Base-by-base conservation (phyloP, 1,284 basidiomycete genomes). In the Fomitopsis pinicola region DNA sequence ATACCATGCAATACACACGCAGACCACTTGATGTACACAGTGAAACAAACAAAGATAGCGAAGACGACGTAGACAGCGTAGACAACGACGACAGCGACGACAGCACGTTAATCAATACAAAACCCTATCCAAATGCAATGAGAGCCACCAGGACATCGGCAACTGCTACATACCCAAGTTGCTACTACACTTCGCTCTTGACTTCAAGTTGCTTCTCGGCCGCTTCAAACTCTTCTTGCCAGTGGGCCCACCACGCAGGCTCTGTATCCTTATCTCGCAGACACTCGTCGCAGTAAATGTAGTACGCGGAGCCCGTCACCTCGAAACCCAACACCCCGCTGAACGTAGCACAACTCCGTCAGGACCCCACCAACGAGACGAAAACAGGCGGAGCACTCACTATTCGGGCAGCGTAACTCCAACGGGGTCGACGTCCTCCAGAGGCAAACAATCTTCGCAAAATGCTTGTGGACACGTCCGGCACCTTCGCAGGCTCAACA, bases 381-480 rank as follows among this genome's bases (percentile, higher is more conserved):
- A 35, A 42, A n/a, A 14, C 8, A 12, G 26, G 17, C 33, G 42
- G 17, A 46, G 1, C 19, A 77, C 81, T 58, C 65, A 84, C 83
- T 85, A 82, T 70, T 86, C 84, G 9, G 85, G 85, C 14, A 87
- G 64, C 3, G 71, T 70, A 5, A 84, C 82, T 2, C 85, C 85
- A 38, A 87, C 70, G 12, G 79, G 75, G 30, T 80, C 77, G 38
- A 83, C 73, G 6, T 82, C 78, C 12, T 78, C 80, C 7, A 71
- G 65, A 3, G 81, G 78, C 40, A 87, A 63, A 67, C 85, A 87
- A 65, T 87, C 85, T 62, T 86, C 83, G 69, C 85, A 87, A 62
- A 80, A 84, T 1, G 86, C 81, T 59, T 78, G 73, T 15, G 81
- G 78, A 66, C 85, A 86, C 0, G 84, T 86, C 58, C 81, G 82